These are phyloP conservation scores for Cylindrotheca closterium DNA, from an alignment of 108 stramenopile genomes.

Conservation along the genomic window DNA sequence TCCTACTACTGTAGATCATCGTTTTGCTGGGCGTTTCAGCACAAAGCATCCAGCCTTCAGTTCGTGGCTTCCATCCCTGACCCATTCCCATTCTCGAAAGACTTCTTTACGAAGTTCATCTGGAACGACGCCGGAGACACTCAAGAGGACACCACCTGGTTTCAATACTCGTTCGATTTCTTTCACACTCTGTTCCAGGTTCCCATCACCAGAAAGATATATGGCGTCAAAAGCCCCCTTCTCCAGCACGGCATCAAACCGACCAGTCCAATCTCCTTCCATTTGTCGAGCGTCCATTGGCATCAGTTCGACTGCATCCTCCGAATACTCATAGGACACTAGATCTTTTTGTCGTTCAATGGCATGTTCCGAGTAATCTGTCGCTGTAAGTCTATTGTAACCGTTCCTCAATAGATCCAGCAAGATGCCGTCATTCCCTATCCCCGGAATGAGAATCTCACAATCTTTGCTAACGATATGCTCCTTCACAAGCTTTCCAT, in stretches of 20 bases:
- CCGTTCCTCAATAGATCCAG: constrained; percentile 67
- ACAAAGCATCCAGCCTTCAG: constrained; percentile 81
- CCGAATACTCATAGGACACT: constrained; percentile 34
- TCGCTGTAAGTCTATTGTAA: constrained; percentile 55
- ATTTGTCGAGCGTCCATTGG: constrained; percentile 62
- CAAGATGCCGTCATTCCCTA: constrained; percentile 74
- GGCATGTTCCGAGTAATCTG: constrained; percentile 70
- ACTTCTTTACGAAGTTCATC: constrained; percentile 47
- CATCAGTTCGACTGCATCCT: constrained; percentile 30
- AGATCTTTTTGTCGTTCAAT: constrained; percentile 73
- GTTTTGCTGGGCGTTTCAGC: no score
- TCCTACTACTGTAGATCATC: no score
- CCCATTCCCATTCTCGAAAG: constrained; percentile 64
- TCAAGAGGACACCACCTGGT: constrained; percentile 55
- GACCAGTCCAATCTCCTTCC: constrained; percentile 43
- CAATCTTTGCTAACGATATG: constrained; percentile 9
- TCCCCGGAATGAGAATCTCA: constrained; percentile 66
- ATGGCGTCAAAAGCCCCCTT: constrained; percentile 82
- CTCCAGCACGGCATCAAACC: constrained; percentile 73
- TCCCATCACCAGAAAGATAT: constrained; percentile 73
- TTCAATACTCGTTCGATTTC: constrained; percentile 56
- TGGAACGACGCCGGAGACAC: constrained; percentile 73
- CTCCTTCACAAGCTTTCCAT: constrained; percentile 27
- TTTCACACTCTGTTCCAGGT: constrained; percentile 51
- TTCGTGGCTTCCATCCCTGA: constrained; percentile 71